Conservation (phyloP, 192 early-diverging fungal genomes). For the Glomus cerebriforme region DNA sequence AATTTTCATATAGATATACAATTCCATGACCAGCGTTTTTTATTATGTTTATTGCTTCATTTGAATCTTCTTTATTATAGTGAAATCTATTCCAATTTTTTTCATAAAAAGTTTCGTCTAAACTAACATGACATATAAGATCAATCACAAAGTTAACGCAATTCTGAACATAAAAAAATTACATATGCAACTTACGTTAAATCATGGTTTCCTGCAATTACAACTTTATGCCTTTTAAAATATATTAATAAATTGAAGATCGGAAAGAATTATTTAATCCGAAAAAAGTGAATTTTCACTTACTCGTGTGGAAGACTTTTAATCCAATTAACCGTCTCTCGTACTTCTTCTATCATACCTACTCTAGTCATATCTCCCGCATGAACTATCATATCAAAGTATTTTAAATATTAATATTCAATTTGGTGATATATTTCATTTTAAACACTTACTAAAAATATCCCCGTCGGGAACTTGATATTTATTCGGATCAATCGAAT, state of each 20-base stretch:
- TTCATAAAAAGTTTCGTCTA: conserved; percentile 37
- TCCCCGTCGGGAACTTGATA: conserved; percentile 36
- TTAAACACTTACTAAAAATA: conserved; percentile 30
- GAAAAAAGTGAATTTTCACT: not conserved
- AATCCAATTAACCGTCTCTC: conserved; percentile 33
- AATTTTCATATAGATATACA: conserved; percentile 35
- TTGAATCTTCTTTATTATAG: conserved; percentile 26
- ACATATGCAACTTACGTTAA: not conserved
- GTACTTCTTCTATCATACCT: conserved; percentile 33
- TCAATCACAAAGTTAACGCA: too few relatives aligned
- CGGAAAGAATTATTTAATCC: not conserved
- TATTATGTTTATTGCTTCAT: conserved; percentile 30
- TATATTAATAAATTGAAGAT: not conserved
- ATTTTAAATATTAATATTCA: not conserved
- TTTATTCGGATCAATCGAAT: conserved; percentile 29
- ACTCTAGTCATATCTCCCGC: conserved; percentile 37
- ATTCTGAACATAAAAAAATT: not conserved
- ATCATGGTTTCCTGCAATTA: conserved; percentile 40
- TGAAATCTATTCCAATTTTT: conserved; percentile 35
- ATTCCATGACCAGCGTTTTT: conserved; percentile 34
- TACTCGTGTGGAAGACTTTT: conserved; percentile 34
- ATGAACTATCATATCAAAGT: conserved; percentile 30
- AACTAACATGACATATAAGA: not conserved
- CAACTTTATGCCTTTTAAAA: conserved; percentile 28
- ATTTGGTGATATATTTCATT: not conserved